phyloP scores from a whole-genome alignment of 2,329 filamentous ascomycete genomes.

The Periconia digitata region DNA sequence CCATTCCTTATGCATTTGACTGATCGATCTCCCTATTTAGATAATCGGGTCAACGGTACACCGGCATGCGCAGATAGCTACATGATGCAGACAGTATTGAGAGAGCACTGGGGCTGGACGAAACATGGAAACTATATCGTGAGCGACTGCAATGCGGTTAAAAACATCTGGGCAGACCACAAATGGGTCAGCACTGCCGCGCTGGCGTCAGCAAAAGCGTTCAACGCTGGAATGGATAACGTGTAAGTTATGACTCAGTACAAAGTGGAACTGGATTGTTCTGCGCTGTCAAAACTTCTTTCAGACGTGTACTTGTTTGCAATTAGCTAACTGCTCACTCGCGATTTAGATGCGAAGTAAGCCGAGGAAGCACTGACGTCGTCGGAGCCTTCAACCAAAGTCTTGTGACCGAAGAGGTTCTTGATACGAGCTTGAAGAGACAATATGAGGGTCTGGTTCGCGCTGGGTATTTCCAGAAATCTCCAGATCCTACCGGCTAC shows the following conservation, averaged over 20 bases:
- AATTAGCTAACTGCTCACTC: background rate
- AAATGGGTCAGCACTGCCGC: constrained; percentile 41
- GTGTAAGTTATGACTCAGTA: constrained; percentile 50
- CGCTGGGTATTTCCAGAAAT: constrained; percentile 48
- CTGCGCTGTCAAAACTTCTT: constrained; percentile 15
- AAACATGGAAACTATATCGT: constrained; percentile 64
- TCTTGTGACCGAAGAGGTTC: constrained; percentile 45
- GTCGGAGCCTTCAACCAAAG: constrained; percentile 14
- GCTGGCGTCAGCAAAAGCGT: constrained; percentile 50
- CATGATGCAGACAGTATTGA: constrained; percentile 63
- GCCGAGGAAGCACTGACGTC: constrained; percentile 34
- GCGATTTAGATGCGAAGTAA: constrained; percentile 30
- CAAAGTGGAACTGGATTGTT: no score
- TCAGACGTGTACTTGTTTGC: constrained; percentile 37
- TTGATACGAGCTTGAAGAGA: constrained; percentile 55
- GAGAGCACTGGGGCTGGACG: constrained; percentile 67
- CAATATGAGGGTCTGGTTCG: constrained; percentile 58
- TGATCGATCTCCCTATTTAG: constrained; percentile 26
- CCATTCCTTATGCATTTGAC: background rate
- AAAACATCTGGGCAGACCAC: constrained; percentile 59
- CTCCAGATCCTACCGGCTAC: constrained; percentile 39
- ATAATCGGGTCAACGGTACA: constrained; percentile 59
- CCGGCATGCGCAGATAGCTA: constrained; percentile 66
- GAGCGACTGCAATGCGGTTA: constrained; percentile 66
- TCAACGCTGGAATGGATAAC: constrained; percentile 55